Base-by-base conservation (phyloP, 495 filamentous ascomycete species). In the Trichocladium antarcticum region DNA sequence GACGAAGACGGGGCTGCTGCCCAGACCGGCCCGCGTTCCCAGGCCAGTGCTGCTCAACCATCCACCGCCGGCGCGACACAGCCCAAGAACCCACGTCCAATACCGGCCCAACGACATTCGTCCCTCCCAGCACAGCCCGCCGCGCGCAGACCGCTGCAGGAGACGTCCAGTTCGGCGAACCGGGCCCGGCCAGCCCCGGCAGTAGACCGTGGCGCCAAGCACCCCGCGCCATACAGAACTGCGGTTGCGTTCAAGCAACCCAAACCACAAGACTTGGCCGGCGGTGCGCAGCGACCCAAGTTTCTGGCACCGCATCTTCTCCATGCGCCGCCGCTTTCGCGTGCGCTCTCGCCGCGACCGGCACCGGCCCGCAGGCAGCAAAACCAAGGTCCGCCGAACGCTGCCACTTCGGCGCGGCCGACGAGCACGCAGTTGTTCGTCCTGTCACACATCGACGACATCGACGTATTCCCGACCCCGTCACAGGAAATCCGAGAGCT, bases 381-480 rank as follows among this genome's bases (percentile, higher is more conserved):
- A 28, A 10, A 28, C 37, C 11, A 24, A 42, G 40, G n/a, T 38
- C 49, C 14, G 15, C 42, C 3, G 17, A 14, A 17, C 2, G 24
- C 64, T 29, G n/a, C n/a, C n/a, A n/a, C n/a, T n/a, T n/a, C n/a
- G n/a, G n/a, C n/a, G n/a, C n/a, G n/a, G n/a, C 66, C 67, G 1
- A 59, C 62, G 6, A 67, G 62, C 45, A 74, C 73, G 0, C 71
- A 74, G 48, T 46, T 64, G 9, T 73, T 75, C 32, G 44, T 75
- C 16, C n/a, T n/a, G n/a, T n/a, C n/a, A n/a, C n/a, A n/a, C n/a
- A 57, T 70, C 32, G 42, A 55, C n/a, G 57, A 76, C 42, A 48
- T 74, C 8, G 71, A 74, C 42, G 68, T 74, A 17, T 64, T 72
- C n/a, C 66, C 74, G 22, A 73, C 65, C 14, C 65, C 70, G 7